Evolutionary conservation across 495 filamentous ascomycete species (phyloP).

Genomic region (Friedmanniomyces endolithicus): DNA sequence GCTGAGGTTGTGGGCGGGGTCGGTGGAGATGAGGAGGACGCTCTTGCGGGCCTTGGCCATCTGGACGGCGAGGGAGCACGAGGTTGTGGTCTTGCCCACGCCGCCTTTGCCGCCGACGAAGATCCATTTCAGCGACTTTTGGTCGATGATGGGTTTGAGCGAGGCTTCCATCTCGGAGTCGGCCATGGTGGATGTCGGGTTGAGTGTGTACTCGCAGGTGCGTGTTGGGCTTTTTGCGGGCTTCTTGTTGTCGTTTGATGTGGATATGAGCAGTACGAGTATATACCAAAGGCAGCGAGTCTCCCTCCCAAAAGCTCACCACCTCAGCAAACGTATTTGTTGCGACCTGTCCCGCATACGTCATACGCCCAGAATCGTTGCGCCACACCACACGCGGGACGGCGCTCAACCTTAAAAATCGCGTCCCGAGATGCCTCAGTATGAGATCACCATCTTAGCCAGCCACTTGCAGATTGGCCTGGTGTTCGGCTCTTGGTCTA

Average conservation of each 20-base stretch:
- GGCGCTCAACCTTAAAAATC: not conserved
- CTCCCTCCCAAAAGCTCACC: not conserved
- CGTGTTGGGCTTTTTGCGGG: not conserved
- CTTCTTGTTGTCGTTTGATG: no score
- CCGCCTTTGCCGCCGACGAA: conserved; percentile 98
- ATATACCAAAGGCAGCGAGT: not conserved
- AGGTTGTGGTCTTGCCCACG: conserved; percentile 98
- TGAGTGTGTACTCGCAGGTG: not conserved
- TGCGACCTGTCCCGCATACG: not conserved
- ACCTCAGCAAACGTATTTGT: not conserved
- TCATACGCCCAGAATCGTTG: not conserved
- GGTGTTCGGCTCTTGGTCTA: no score
- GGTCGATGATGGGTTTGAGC: conserved; percentile 86
- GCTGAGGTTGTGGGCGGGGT: conserved; percentile 95
- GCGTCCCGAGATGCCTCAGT: not conserved
- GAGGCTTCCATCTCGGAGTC: conserved; percentile 61
- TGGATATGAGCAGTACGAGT: not conserved
- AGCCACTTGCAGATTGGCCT: not conserved
- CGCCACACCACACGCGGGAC: not conserved
- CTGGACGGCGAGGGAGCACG: conserved; percentile 94
- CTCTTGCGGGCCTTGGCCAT: conserved; percentile 92
- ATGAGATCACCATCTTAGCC: not conserved
- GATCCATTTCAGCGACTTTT: conserved; percentile 93
- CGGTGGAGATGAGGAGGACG: conserved; percentile 93
- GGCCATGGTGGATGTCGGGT: conserved; percentile 7